These are phyloP conservation scores for Pseudotulostoma volvatum DNA, from an alignment of 495 filamentous ascomycete genomes.

Conservation along the genomic window DNA sequence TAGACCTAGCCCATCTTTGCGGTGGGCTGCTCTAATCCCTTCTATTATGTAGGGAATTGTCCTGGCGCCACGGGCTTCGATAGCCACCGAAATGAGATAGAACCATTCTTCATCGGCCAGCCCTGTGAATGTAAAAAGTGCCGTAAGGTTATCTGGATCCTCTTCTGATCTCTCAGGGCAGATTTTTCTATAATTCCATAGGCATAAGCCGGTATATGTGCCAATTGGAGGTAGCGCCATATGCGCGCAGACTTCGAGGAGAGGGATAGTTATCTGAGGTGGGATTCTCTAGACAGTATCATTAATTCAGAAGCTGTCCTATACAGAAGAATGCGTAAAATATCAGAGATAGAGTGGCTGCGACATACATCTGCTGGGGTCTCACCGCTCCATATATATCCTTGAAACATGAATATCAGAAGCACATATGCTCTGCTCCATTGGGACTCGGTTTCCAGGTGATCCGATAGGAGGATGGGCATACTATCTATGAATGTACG, in stretches of 20 bases:
- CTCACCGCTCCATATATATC: slow-evolving; percentile 89
- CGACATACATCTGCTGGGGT: slow-evolving; percentile 50
- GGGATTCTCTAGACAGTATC: slow-evolving; percentile 47
- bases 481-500: slow-evolving; percentile 57
- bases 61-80: slow-evolving; percentile 78
- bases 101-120: slow-evolving; percentile 96
- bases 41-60: slow-evolving; percentile 72
- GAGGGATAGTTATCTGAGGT: slow-evolving; percentile 61
- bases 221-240: slow-evolving; percentile 84
- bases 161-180: slow-evolving; percentile 58
- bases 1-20: slow-evolving; percentile 47
- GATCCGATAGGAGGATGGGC: slow-evolving; percentile 58
- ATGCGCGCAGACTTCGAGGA: slow-evolving; percentile 57
- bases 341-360: not conserved
- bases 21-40: slow-evolving; percentile 62
- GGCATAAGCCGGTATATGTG: slow-evolving; percentile 72
- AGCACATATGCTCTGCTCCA: slow-evolving; percentile 83
- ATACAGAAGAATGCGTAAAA: no score
- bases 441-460: slow-evolving; percentile 57
- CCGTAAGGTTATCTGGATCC: slow-evolving; percentile 59
- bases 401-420: slow-evolving; percentile 74
- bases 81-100: slow-evolving; percentile 83
- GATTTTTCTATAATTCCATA: slow-evolving; percentile 52
- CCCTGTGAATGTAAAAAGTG: slow-evolving; percentile 74
- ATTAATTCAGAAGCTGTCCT: no score